Evolutionary conservation across 2,329 filamentous ascomycete species (phyloP).

Genomic region (Calonectria leucothoes): DNA sequence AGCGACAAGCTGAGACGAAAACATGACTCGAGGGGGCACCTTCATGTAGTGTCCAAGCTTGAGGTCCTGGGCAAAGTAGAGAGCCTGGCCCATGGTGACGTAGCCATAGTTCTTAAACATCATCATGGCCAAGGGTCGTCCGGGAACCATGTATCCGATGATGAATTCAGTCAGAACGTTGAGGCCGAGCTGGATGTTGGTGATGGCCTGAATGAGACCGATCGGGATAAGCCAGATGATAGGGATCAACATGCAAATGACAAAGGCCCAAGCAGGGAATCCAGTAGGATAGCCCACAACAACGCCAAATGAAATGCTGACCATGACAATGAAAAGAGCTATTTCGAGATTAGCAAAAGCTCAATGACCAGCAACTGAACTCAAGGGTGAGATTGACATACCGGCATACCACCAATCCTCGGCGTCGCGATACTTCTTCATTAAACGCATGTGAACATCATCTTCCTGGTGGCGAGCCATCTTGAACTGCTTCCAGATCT

Average conservation of each 20-base stretch:
- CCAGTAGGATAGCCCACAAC: conserved; percentile 66
- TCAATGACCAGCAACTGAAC: conserved; percentile 35
- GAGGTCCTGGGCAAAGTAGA: conserved; percentile 74
- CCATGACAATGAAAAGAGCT: conserved; percentile 64
- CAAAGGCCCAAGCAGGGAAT: conserved; percentile 68
- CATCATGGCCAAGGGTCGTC: conserved; percentile 79
- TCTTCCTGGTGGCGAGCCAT: conserved; percentile 67
- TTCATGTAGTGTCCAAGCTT: conserved; percentile 79
- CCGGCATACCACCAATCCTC: conserved; percentile 70
- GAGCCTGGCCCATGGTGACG: conserved; percentile 73
- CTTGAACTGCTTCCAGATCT: conserved; percentile 66
- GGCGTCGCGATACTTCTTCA: conserved; percentile 71
- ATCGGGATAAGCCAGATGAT: conserved; percentile 70
- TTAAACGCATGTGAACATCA: conserved; percentile 69
- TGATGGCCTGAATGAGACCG: conserved; percentile 71
- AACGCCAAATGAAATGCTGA: conserved; percentile 65
- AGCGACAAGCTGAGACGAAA: conserved; percentile 69
- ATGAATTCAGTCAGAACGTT: conserved; percentile 81
- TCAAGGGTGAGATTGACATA: conserved; percentile 52
- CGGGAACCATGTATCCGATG: conserved; percentile 79
- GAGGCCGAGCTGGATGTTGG: conserved; percentile 72
- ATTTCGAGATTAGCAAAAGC: conserved; percentile 24
- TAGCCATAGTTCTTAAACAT: conserved; percentile 82
- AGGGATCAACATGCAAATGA: conserved; percentile 68
- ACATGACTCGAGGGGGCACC: conserved; percentile 71